phyloP scores from a whole-genome alignment of 2,329 filamentous ascomycete species.

The Bipolaris victoriae region DNA sequence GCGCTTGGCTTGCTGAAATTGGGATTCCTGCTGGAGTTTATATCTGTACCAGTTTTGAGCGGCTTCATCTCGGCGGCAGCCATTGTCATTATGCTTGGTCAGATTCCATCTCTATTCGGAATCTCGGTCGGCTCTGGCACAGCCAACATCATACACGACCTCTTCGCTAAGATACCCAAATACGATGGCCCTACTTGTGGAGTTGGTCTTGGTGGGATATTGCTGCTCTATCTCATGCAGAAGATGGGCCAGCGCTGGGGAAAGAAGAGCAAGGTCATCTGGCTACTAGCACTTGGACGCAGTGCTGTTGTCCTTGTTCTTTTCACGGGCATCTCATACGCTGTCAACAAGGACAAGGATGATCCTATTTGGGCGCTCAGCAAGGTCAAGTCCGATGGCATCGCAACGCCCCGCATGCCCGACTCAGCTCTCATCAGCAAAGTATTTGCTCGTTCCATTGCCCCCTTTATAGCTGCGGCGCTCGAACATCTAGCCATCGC shows the following conservation, averaged over 20 bases:
- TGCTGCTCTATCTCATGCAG: constrained; percentile 63
- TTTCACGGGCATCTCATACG: constrained; percentile 68
- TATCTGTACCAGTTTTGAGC: constrained; percentile 67
- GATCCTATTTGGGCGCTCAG: constrained; percentile 64
- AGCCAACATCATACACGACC: constrained; percentile 64
- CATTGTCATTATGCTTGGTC: constrained; percentile 69
- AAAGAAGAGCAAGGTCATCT: constrained; percentile 62
- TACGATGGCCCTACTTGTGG: constrained; percentile 65
- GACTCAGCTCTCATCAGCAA: constrained; percentile 57
- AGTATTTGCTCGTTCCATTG: constrained; percentile 62
- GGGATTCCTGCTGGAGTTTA: constrained; percentile 69
- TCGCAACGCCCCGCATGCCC: constrained; percentile 59
- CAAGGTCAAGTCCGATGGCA: constrained; percentile 63
- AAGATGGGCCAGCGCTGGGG: constrained; percentile 66
- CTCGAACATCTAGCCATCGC: constrained; percentile 70
- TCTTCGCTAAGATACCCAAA: constrained; percentile 62
- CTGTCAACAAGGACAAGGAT: constrained; percentile 60
- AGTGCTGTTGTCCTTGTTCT: constrained; percentile 66
- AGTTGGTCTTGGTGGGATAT: constrained; percentile 64
- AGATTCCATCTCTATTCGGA: constrained; percentile 67
- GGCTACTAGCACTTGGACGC: constrained; percentile 65
- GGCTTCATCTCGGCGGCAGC: constrained; percentile 72
- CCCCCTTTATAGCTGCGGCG: constrained; percentile 65
- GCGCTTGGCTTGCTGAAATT: constrained; percentile 66
- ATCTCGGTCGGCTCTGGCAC: constrained; percentile 59